Evolutionary conservation across 2,329 filamentous ascomycete species (phyloP), one percentile per base, ranked within the genome.

Genomic region (Aspergillus novoparasiticus): DNA sequence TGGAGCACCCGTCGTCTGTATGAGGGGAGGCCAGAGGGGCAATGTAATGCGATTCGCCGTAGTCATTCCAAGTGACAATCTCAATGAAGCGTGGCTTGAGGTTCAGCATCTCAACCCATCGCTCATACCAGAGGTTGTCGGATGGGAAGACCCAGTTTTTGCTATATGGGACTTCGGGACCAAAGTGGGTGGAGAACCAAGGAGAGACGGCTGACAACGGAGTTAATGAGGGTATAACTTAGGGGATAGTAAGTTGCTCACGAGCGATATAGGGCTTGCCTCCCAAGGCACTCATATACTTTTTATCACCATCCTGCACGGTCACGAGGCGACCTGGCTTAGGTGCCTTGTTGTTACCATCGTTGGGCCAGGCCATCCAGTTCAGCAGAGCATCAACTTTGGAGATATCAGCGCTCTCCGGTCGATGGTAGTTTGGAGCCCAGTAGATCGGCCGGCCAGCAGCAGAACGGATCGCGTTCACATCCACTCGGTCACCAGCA

Each of bases 1-100:
- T 83, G 26, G 81, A 83, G 34, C 72, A 69, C 0, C 78, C 77
- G 43, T 78, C 75, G 41, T 78, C 74, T 6, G 68, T 76, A 59
- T 74, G 74, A 4, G 75, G 73, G 16, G 57, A 60, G 41, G 56
- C 57, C 23, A 84, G 71, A 1, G 83, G 84, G 0, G 82, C 83
- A 14, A 85, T 78, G 68, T 87, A 86, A 69, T 87, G 84, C 4
- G 80, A 83, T 66, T 86, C 85, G 32, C 85, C 85, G 55, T 83
- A 86, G 69, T 87, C 81, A 43, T 83, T 82, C 81, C 80, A 83
- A 1, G 80, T 79, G 4, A 82, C 70, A 46, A 82, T 80, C 59
- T 83, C 78, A 5, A 86, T 72, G 63, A 84, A 85, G 9, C 80
- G 77, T 8, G 84, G 83, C 19, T 79, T 73, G 28, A 83, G 64